A percentile compares a stretch with the other conserved stretches of the same genome.
Evolutionary conservation across 768 basidiomycete genomes (phyloP).

Genomic region (Xerocomus brunneocitrinus): DNA sequence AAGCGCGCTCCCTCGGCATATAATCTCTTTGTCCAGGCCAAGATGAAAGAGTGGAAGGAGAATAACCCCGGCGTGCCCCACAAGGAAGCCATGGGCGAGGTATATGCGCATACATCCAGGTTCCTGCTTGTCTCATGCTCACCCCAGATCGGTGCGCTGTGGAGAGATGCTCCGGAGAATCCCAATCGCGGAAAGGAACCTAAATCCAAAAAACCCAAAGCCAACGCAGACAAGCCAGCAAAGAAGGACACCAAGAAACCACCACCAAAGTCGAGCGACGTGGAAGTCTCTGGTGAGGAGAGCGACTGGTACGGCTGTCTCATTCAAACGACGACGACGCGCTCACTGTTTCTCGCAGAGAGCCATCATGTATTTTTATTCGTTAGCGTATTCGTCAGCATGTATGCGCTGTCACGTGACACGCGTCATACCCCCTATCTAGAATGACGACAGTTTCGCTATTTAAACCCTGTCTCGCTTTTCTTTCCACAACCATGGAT

Average conservation of each 20-base stretch:
- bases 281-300: conserved; percentile 20
- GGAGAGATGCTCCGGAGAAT: conserved; percentile 60
- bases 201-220: conserved; percentile 45
- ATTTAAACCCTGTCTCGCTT: not conserved
- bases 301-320: conserved; percentile 14
- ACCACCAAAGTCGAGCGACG: conserved; percentile 19
- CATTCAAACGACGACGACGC: not conserved
- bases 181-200: conserved; percentile 55
- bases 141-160: conserved; percentile 49
- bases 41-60: conserved; percentile 56
- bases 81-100: conserved; percentile 53
- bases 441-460: conserved; percentile 7
- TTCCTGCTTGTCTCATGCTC: conserved; percentile 4
- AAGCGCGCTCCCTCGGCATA: conserved; percentile 60
- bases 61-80: conserved; percentile 42
- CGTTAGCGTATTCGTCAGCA: conserved; percentile 10
- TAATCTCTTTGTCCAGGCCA: conserved; percentile 50
- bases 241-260: conserved; percentile 15
- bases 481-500: conserved; percentile 46
- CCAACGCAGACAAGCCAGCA: conserved; percentile 15
- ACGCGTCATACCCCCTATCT: conserved; percentile 19
- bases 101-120: conserved; percentile 17
- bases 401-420: conserved; percentile 20
- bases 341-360: conserved; percentile 4
- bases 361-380: conserved; percentile 5